Evolutionary conservation across 768 basidiomycete genomes (phyloP).

Genomic region (Mycena epipterygia): DNA sequence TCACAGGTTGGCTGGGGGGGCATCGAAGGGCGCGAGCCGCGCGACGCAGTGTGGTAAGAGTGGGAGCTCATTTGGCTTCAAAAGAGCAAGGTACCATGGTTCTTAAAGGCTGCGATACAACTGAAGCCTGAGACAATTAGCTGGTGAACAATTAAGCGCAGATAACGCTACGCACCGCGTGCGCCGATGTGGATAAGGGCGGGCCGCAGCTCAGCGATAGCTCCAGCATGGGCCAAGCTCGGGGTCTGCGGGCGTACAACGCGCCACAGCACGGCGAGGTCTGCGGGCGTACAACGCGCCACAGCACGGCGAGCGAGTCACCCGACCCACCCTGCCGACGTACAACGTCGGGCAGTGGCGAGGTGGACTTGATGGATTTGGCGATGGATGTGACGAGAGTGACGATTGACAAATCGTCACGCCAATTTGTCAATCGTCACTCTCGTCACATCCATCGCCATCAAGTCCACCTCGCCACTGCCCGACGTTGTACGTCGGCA

Average conservation of each 20-base stretch:
- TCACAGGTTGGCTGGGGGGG: no score
- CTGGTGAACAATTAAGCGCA: constrained; percentile 25
- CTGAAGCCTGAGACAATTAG: constrained; percentile 24
- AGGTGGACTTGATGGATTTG: not conserved
- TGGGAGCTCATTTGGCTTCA: no score
- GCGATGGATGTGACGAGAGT: constrained; percentile 5
- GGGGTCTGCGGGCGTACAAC: no score
- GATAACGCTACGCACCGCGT: constrained; percentile 17
- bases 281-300: constrained; percentile 24
- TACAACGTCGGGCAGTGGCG: constrained; percentile 26
- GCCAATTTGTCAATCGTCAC: not conserved
- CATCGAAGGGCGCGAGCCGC: no score
- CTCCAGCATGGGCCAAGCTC: constrained; percentile 1
- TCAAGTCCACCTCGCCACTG: not conserved
- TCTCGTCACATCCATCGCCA: not conserved
- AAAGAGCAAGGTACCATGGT: no score
- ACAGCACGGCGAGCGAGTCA: constrained; percentile 10
- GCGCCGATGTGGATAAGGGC: constrained; percentile 10
- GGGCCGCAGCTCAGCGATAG: not conserved
- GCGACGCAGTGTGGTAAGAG: no score
- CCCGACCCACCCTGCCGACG: constrained; percentile 25
- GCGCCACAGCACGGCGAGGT: no score
- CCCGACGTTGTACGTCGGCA: constrained; percentile 28
- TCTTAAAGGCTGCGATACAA: no score
- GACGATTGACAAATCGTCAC: no score